Evolutionary conservation across 345 rosid genomes (phyloP), one percentile per base, ranked within the genome.

Genomic region (Euclidium syriacum): DNA sequence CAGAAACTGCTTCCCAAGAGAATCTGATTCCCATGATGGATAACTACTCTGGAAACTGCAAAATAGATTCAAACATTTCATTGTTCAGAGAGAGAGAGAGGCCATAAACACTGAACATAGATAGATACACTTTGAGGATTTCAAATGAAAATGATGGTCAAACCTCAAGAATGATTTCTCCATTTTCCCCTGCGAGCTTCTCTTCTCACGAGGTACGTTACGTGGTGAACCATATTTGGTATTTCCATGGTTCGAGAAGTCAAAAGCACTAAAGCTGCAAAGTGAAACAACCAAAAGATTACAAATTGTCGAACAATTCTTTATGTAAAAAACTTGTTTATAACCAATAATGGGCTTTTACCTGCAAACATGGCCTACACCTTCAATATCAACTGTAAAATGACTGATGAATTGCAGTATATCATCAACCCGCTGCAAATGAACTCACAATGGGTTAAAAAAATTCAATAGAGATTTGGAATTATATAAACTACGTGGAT

Each of bases 351-450:
- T 19, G 43, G 9, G 4, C 14, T 60, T n/a, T 49, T 40, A 90
- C 99, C 99, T 80, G 83, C 99, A 95, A 64, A 95, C 95, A 62
- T 90, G 83, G 67, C 99, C 99, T 56, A 95, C 99, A 62, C 99
- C 99, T 76, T 90, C 96, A 55, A 95, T 72, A 53, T 88, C 73
- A 64, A 86, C 85, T 3, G 99, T 90, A 71, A 77, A 85, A 50
- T 86, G 82, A n/a, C 70, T 77, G 54, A 95, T 86, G 85, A 95
- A 95, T 77, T 79, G 84, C 77, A 95, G 79, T 55, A 95, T 95
- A 67, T 81, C 98, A 70, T 95, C 95, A 75, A 95, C 96, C 51
- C 86, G 86, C 98, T 95, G 86, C 82, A 77, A 50, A 71, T 50
- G 60, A 61, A 62, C 12, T 70, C 12, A 39, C 52, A 29, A 71